Base-by-base conservation (phyloP, 371 early-diverging fungal genomes). In the Syncephalastrum monosporum region DNA sequence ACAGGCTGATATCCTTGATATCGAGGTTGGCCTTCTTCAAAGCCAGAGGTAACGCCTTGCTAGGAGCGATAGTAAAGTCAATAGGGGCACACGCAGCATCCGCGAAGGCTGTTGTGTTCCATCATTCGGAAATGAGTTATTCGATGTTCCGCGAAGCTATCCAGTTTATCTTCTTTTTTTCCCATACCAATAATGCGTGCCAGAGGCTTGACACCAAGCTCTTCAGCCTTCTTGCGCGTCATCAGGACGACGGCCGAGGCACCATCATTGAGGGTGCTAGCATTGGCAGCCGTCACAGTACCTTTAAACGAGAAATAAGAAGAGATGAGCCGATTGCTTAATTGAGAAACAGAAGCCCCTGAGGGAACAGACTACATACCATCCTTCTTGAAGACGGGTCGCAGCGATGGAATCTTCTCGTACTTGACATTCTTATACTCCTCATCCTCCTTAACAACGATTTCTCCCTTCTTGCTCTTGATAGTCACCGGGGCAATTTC, bases 271-370 rank as follows among this genome's bases (percentile, higher is more conserved):
- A 99, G 75, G 5, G 94, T 90, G 55, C 92, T 92, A 42, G 98
- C 87, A 74, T 97, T 99, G 60, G 96, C 94, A 23, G 97, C 97
- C 16, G 98, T 97, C 47, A 97, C 96, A 27, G 95, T 91, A 15
- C 92, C 89, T 76, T 63, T 42, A 59, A 59, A 63, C 59, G 49
- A 33, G 13, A 14, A 54, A 10, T 23, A 25, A 23, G 13, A 50
- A 15, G 25, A 29, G 19, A 50, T 50, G n/a, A 51, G 47, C 10
- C 14, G 23, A 13, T 6, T 13, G 23, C 47, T 19, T 7, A 19
- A 19, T 47, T 7, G 47, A 47, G 47, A 23, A 47, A 23, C 47
- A 47, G 13, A n/a, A 21, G 23, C 48, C 48, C 21, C 5, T 23
- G 48, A 48, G 13, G 25, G n/a, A 33, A 46, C 49, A 45, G 12